Evolutionary conservation across 257 asterid genomes (phyloP), one percentile per base, ranked within the genome.

Genomic region (Striga asiatica): DNA sequence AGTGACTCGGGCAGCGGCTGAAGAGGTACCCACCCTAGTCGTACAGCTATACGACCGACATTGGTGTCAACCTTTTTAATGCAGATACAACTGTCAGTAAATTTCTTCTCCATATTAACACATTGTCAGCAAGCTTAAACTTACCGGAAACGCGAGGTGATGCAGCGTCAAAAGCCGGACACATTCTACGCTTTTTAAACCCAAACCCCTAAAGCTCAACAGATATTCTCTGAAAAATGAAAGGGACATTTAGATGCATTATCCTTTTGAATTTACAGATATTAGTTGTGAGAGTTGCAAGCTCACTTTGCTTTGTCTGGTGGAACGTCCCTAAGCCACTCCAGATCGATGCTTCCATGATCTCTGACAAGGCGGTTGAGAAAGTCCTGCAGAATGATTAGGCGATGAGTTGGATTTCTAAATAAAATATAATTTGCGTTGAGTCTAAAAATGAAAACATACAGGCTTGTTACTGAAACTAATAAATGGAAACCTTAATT

Each of bases 1-100:
- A 92, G 93, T 28, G 95, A 84, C 75, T 92, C 98, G 0, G 98
- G 97, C 79, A 92, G 74, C 38, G 98, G 94, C 70, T 82, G 97
- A 71, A 92, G 97, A 38, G 98, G 98, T 24, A 92, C 98, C 98
- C 98, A 92, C 50, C 98, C 98, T 74, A 92, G 81, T 66, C 98
- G 74, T 66, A 92, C 98, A 17, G 95, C 96, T 73, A 92, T 92
- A 48, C 98, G 95, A 53, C 97, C 98, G 66, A 92, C 98, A 66
- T 91, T 91, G 56, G 91, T 83, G 74, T 91, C 98, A 39, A 91
- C 98, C 98, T 91, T 65, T 67, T 62, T 38, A 24, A 66, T 59
- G 38, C 56, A 59, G 63, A 66, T 43, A 59, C 72, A 67, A 69
- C 32, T 1, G 45, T 60, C 22, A 62, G 61, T 62, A 46, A 76